phyloP scores from a whole-genome alignment of 345 rosid species.

The Salix koriyanagi region DNA sequence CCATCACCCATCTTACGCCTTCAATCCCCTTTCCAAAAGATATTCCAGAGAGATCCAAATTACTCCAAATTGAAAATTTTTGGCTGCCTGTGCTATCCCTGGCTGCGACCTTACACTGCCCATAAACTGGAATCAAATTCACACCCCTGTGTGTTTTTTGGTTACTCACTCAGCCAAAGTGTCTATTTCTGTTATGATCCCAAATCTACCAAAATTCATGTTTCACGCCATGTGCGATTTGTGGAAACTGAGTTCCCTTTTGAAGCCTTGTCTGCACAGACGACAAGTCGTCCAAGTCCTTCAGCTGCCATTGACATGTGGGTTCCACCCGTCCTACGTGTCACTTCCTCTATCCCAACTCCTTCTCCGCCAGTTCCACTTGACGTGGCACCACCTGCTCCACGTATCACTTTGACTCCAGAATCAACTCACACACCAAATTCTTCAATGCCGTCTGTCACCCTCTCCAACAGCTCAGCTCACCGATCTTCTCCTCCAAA shows the following conservation, averaged over 20 bases:
- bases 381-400: too few species aligned
- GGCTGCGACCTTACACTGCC: fast-evolving
- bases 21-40: not conserved
- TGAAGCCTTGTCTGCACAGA: fast-evolving
- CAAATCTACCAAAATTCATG: too few species aligned
- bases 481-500: too few species aligned
- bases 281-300: fast-evolving
- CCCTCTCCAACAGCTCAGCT: too few species aligned
- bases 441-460: too few species aligned
- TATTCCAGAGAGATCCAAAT: fast-evolving
- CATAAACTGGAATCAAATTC: not conserved
- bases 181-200: not conserved
- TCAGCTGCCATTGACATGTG: too few species aligned
- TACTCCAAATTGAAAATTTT: not conserved
- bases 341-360: too few species aligned
- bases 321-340: not conserved
- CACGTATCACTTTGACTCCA: too few species aligned
- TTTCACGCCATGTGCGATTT: not conserved
- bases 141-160: not conserved
- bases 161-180: not conserved
- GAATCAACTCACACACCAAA: too few species aligned
- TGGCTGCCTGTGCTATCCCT: fast-evolving
- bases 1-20: fast-evolving
- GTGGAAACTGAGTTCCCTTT: too few species aligned
- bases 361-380: too few species aligned